Base-by-base conservation (phyloP, 805 yeast species). In the Hanseniaspora nectarophila region DNA sequence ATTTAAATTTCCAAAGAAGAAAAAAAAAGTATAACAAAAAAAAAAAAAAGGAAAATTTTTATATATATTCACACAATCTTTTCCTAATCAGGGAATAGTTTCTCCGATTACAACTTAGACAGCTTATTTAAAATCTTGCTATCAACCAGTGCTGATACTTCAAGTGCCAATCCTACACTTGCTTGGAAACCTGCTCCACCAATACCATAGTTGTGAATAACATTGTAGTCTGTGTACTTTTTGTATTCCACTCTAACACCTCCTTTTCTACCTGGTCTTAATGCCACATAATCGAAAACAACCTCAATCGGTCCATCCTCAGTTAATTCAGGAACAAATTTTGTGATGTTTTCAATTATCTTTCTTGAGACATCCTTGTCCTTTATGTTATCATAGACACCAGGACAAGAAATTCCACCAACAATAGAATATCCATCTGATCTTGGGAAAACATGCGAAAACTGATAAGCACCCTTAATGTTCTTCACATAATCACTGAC, bases 121-220 rank as follows among this genome's bases (percentile, higher is more conserved):
- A 7, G 15, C 20, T 42, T 40, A 10, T 35, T 24, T 20, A 42
- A n/a, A 33, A 62, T 49, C 23, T 59, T 63, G 16, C 62, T 58
- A 5, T 63, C 61, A 1, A 69, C 71, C 16, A 71, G 57, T 45
- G 57, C 53, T 16, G 72, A 69, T 4, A 76, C 77, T 54, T 65
- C 68, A n/a, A 60, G 57, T 31, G 84, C 78, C 62, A 78, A 71
- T 1, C 87, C 89, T 55, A 73, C 76, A 2, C 85, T 81, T 3
- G 82, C 73, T 67, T 85, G 94, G 64, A 77, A 83, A 0, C 92
- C 92, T 23, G 85, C 77, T 29, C 87, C 87, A 8, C 78, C 85
- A 29, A 85, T 83, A 2, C 87, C 86, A 61, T 81, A 81, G 59
- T 75, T 76, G 62, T 81, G 87, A 23, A 81, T 71, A 21, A 81